These are phyloP conservation scores for Nepenthes alata DNA, from an alignment of 179 eudicot genomes.

Conservation along the genomic window DNA sequence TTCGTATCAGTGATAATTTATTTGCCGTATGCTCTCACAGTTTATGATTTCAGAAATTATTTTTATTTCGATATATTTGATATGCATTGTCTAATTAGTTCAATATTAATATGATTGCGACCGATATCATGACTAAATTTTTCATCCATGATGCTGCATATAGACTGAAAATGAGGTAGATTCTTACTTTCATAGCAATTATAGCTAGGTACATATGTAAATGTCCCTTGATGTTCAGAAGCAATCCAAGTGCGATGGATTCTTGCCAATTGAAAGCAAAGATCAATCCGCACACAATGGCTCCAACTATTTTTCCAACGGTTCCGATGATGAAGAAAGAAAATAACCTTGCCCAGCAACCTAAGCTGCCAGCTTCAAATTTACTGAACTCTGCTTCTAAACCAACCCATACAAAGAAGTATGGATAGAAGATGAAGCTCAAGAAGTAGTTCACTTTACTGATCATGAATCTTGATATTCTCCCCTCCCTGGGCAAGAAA, in stretches of 20 bases:
- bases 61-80: no score
- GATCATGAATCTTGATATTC: slow-evolving; percentile 52
- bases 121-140: neutral
- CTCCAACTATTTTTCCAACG: slow-evolving; percentile 57
- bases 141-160: neutral
- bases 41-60: no score
- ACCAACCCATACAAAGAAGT: slow-evolving; percentile 76
- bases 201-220: slow-evolving; percentile 71
- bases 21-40: no score
- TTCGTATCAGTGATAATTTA: no score
- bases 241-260: slow-evolving; percentile 60
- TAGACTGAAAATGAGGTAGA: neutral
- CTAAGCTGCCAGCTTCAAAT: slow-evolving; percentile 17
- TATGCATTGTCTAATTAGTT: no score
- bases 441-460: slow-evolving; percentile 57
- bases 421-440: slow-evolving; percentile 49
- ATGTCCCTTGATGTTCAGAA: slow-evolving; percentile 77
- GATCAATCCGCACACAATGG: slow-evolving; percentile 48
- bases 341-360: slow-evolving; percentile 43
- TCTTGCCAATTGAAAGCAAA: slow-evolving; percentile 70
- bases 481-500: slow-evolving; percentile 67
- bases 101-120: no score
- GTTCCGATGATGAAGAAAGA: slow-evolving; percentile 41
- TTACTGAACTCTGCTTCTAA: slow-evolving; percentile 34
- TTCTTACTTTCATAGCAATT: slow-evolving; percentile 45